Percentiles rank a stretch among this genome's conserved stretches.
These are phyloP conservation scores for Phaseolus coccineus DNA, from an alignment of 331 rosid genomes.

Conservation along the genomic window DNA sequence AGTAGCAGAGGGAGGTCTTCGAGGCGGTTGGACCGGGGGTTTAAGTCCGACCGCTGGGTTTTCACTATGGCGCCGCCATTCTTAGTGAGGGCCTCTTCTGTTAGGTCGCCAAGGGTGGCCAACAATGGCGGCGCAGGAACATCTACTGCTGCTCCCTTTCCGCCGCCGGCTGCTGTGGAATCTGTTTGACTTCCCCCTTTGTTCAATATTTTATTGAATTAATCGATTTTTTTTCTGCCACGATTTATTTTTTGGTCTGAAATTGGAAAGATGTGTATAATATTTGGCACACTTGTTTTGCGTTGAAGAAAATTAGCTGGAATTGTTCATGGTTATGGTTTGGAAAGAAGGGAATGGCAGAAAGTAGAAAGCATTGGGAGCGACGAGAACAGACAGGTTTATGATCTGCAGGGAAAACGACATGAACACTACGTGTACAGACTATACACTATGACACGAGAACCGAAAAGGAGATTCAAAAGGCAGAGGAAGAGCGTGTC, in stretches of 20 bases:
- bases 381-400: background rate
- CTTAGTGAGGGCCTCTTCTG: constrained; percentile 70
- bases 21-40: constrained; percentile 58
- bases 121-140: constrained; percentile 52
- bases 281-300: background rate
- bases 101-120: constrained; percentile 62
- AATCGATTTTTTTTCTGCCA: constrained; percentile 10
- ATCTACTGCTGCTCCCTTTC: constrained; percentile 23
- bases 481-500: background rate
- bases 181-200: constrained; percentile 45
- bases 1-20: constrained; percentile 60
- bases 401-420: background rate
- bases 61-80: constrained; percentile 76
- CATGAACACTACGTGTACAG: background rate
- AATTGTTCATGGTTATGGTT: too few relatives aligned
- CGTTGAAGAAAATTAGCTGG: background rate
- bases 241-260: background rate
- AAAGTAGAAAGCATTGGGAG: background rate
- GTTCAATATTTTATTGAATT: constrained; percentile 13
- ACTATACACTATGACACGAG: background rate
- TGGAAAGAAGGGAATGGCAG: background rate
- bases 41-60: constrained; percentile 87
- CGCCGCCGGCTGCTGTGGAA: background rate
- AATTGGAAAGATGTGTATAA: constrained; percentile 39
- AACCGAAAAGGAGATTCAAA: background rate